A percentile compares a stretch with the other conserved stretches of the same genome.
phyloP scores from a whole-genome alignment of 2,329 filamentous ascomycete species.

The Pseudogymnoascus sp. region DNA sequence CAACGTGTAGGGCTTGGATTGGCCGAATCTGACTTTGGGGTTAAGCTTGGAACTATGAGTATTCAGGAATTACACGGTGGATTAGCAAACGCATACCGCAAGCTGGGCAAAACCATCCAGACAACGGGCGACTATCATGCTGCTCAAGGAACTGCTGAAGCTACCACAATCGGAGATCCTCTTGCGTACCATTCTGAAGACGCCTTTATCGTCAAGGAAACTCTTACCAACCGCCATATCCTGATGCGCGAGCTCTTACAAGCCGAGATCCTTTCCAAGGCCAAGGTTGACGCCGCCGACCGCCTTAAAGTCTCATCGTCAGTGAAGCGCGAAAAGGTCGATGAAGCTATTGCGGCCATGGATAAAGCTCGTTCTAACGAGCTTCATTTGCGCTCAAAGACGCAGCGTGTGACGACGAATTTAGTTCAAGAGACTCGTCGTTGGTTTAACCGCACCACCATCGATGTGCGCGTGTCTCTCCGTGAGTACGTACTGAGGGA shows the following conservation, averaged over 20 bases:
- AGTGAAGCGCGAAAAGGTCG: slow-evolving; percentile 89
- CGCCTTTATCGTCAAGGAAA: slow-evolving; percentile 96
- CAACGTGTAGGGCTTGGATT: slow-evolving; percentile 67
- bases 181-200: slow-evolving; percentile 92
- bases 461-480: slow-evolving; percentile 74
- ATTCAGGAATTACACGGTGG: slow-evolving; percentile 86
- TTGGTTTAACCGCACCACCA: slow-evolving; percentile 81
- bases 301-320: slow-evolving; percentile 78
- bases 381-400: slow-evolving; percentile 73
- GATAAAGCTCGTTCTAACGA: slow-evolving; percentile 83
- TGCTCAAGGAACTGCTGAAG: slow-evolving; percentile 91
- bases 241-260: slow-evolving; percentile 86
- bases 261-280: slow-evolving; percentile 76
- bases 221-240: slow-evolving; percentile 93
- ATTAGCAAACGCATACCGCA: slow-evolving; percentile 82
- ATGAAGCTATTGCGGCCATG: slow-evolving; percentile 86
- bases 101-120: slow-evolving; percentile 88
- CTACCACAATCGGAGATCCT: slow-evolving; percentile 86
- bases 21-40: slow-evolving; percentile 85
- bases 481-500: slow-evolving; percentile 89
- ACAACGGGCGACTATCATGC: slow-evolving; percentile 92
- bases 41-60: slow-evolving; percentile 78
- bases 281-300: slow-evolving; percentile 77
- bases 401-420: slow-evolving; percentile 79
- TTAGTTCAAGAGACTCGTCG: slow-evolving; percentile 78